Base-by-base conservation (phyloP, 495 filamentous ascomycete genomes). In the Penicillium maclennaniae region DNA sequence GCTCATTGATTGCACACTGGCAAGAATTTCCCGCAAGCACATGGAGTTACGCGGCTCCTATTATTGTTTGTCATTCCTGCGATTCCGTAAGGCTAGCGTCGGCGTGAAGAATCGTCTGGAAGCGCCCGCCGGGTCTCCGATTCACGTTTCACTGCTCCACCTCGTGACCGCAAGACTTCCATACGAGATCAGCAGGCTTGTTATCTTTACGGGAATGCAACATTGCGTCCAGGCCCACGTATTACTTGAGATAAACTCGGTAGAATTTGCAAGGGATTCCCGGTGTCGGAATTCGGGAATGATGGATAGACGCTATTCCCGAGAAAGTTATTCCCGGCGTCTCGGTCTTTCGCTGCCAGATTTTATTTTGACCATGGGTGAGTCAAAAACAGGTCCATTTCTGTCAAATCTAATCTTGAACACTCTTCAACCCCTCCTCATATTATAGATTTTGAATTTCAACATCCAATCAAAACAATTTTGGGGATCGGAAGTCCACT, bases 271-370 rank as follows among this genome's bases (percentile, higher is more conserved):
- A 57, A 61, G 51, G 48, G 55, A 58, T 55, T 55, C 40, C 58
- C 54, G 59, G 31, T 6, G 37, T 19, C 53, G 50, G 25, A 21
- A 58, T 47, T 66, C 62, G 62, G 62, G 60, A 66, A 66, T 66
- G 60, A 49, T 34, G 26, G 14, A 5, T 4, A 7, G 37, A 14
- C 36, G 26, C 20, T 45, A 54, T 59, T 59, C 47, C 56, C 56
- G 51, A 62, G 21, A 23, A 43, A 26, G 45, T 38, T 43, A 59
- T 67, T 65, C 56, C 63, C 63, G 61, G 17, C 34, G 45, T 38
- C 34, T 36, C n/a, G 42, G 49, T 59, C 43, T 45, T 45, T 59
- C 55, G 51, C 59, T 55, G 51, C 49, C 36, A 21, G 15, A 3
- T 55, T 53, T 40, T 56, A 60, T 60, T 56, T 60, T 53, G 49